These are phyloP conservation scores for Ceratobasidium theobromae DNA, from an alignment of 1,284 basidiomycete species.

Conservation along the genomic window DNA sequence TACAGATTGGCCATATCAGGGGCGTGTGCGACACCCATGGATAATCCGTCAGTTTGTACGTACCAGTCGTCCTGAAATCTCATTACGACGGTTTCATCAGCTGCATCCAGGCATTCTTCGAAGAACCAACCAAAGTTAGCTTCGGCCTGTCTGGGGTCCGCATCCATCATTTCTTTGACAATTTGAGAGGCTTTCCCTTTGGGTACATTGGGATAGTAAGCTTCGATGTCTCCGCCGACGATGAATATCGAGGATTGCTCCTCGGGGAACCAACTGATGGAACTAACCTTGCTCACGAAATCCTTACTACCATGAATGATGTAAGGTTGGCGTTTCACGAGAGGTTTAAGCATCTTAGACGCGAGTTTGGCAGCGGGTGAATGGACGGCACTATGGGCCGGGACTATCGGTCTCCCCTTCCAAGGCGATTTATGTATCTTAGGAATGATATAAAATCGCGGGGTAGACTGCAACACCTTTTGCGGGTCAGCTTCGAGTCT, in stretches of 20 bases:
- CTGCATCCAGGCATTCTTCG: too few relatives aligned
- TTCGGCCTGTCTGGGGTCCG: too few relatives aligned
- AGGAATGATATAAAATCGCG: slow-evolving; percentile 44
- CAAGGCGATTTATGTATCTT: slow-evolving; percentile 46
- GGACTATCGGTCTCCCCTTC: slow-evolving; percentile 44
- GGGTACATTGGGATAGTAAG: slow-evolving; percentile 44
- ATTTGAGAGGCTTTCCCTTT: too few relatives aligned
- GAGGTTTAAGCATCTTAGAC: slow-evolving; percentile 43
- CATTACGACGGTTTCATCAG: too few relatives aligned
- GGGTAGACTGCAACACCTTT: too few relatives aligned
- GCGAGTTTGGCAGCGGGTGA: slow-evolving; percentile 44
- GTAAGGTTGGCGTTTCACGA: slow-evolving; percentile 39
- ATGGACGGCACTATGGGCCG: slow-evolving; percentile 44
- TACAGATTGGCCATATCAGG: slow-evolving; percentile 45
- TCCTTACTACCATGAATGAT: slow-evolving; percentile 44
- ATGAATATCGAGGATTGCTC: slow-evolving; percentile 38
- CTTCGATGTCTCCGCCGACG: slow-evolving; percentile 44
- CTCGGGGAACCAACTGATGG: slow-evolving; percentile 33
- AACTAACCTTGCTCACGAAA: slow-evolving; percentile 40
- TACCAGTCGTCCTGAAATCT: too few relatives aligned
- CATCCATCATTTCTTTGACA: too few relatives aligned
- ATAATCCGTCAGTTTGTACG: too few relatives aligned
- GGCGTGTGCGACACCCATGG: slow-evolving; percentile 44
- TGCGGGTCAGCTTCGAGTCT: too few relatives aligned
- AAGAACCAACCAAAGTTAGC: too few relatives aligned